These are phyloP conservation scores for Coemansia sp. DNA, from an alignment of 192 early-diverging fungal species.

Conservation along the genomic window DNA sequence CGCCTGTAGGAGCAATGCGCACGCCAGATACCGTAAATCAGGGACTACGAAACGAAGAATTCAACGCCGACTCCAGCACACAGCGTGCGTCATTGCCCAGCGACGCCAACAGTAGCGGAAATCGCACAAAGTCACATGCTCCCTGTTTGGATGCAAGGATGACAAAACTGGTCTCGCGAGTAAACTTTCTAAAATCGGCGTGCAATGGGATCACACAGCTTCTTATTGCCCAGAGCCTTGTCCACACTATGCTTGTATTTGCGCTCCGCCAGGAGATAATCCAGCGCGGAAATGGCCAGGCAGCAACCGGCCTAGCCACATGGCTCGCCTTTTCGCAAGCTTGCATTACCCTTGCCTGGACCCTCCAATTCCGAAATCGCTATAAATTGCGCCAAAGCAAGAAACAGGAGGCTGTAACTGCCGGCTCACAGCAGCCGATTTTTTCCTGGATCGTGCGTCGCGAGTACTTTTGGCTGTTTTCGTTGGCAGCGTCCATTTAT, in stretches of 20 bases:
- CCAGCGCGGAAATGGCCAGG: constrained; percentile 15
- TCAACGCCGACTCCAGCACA: not conserved
- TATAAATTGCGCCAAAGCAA: constrained; percentile 16
- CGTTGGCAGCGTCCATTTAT: constrained; percentile 31
- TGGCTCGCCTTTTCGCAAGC: constrained; percentile 45
- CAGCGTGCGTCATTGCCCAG: not conserved
- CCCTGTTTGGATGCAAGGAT: constrained; percentile 1
- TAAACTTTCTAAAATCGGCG: constrained; percentile 19
- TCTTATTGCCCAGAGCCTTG: constrained; percentile 32
- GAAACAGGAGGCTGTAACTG: constrained; percentile 3
- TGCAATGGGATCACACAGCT: constrained; percentile 39
- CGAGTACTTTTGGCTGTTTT: constrained; percentile 46
- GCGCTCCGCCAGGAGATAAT: constrained; percentile 44
- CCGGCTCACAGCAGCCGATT: not conserved
- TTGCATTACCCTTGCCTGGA: constrained; percentile 35
- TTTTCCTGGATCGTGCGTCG: constrained; percentile 25
- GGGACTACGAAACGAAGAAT: not conserved
- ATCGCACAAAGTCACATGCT: not conserved
- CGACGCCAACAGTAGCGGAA: not conserved
- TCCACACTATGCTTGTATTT: constrained; percentile 47
- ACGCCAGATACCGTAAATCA: not conserved
- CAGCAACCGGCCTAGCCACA: constrained; percentile 15
- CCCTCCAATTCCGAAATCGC: constrained; percentile 28
- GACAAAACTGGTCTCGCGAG: constrained; percentile 3
- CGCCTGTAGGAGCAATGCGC: not conserved